Conservation (phyloP, 1,284 basidiomycete genomes). For the Moesziomyces sp. region DNA sequence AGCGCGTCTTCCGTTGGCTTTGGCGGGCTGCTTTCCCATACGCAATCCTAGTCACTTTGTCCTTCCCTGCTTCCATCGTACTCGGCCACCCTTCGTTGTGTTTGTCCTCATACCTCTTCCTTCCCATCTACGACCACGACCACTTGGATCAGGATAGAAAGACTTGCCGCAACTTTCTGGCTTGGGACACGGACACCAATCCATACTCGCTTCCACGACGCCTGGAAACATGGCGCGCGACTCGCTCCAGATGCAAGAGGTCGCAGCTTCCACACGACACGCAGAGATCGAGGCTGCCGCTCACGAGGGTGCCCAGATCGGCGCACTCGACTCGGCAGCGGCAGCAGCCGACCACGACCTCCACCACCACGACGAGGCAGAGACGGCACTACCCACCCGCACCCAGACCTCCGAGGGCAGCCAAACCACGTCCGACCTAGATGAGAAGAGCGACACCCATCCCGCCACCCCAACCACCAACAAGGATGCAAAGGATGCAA, state of each 20-base stretch:
- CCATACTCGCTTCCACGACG: background rate
- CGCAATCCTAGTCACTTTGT: background rate
- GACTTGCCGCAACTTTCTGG: background rate
- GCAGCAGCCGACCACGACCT: constrained; percentile 9
- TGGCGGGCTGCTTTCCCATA: too few species aligned
- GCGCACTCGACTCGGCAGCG: constrained; percentile 22
- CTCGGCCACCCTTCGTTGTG: background rate
- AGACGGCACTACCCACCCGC: constrained; percentile 11
- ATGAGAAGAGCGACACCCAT: constrained; percentile 17
- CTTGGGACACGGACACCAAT: background rate
- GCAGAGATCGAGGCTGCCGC: constrained; percentile 18
- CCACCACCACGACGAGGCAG: constrained; percentile 4
- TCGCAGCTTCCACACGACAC: background rate
- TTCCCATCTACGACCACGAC: background rate
- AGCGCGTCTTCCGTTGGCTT: too few species aligned
- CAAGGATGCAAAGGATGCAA: constrained; percentile 1
- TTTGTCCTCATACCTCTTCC: background rate
- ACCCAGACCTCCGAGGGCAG: constrained; percentile 14
- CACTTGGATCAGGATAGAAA: too few species aligned
- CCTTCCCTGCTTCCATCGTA: background rate
- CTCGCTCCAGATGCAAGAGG: constrained; percentile 13
- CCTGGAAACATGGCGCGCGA: constrained; percentile 5
- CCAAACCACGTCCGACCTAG: constrained; percentile 5
- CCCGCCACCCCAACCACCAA: constrained; percentile 1
- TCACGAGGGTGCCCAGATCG: constrained; percentile 17